Evolutionary conservation across 192 early-diverging fungal genomes (phyloP).

Genomic region (Gigaspora rosea): DNA sequence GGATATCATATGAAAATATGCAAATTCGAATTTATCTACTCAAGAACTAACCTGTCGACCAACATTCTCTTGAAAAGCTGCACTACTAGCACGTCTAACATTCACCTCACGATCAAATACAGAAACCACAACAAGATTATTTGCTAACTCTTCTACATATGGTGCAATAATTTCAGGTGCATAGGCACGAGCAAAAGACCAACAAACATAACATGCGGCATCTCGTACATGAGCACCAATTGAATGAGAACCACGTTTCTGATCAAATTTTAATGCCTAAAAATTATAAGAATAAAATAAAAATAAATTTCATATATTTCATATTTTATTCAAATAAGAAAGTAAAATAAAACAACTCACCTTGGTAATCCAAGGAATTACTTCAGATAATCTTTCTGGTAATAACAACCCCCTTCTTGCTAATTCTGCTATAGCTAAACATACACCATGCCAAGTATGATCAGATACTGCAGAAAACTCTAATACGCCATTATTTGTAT

Average conservation of each 20-base stretch:
- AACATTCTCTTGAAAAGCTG: conserved; percentile 98
- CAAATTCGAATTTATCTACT: too few relatives aligned
- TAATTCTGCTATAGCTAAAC: conserved; percentile 89
- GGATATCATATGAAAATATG: too few relatives aligned
- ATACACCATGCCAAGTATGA: conserved; percentile 92
- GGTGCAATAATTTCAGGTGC: conserved; percentile 67
- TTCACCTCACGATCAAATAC: conserved; percentile 93
- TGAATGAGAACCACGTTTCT: conserved; percentile 85
- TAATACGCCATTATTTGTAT: conserved; percentile 44
- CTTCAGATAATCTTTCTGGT: conserved; percentile 65
- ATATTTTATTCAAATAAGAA: neutral
- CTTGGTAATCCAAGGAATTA: conserved; percentile 79
- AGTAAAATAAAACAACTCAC: conserved; percentile 32
- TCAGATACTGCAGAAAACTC: conserved; percentile 85
- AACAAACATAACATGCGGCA: conserved; percentile 95
- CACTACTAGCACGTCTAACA: conserved; percentile 88
- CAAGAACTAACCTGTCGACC: conserved; percentile 69
- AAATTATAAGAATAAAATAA: neutral
- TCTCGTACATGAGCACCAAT: conserved; percentile 94
- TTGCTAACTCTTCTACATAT: conserved; percentile 67
- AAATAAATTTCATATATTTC: neutral
- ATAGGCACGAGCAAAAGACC: conserved; percentile 95
- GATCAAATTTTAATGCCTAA: conserved; percentile 86
- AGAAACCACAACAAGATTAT: conserved; percentile 75
- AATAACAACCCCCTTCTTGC: conserved; percentile 82